Base-by-base conservation (phyloP, 1,139 yeast genomes). In the Saccharomyces pastorianus region DNA sequence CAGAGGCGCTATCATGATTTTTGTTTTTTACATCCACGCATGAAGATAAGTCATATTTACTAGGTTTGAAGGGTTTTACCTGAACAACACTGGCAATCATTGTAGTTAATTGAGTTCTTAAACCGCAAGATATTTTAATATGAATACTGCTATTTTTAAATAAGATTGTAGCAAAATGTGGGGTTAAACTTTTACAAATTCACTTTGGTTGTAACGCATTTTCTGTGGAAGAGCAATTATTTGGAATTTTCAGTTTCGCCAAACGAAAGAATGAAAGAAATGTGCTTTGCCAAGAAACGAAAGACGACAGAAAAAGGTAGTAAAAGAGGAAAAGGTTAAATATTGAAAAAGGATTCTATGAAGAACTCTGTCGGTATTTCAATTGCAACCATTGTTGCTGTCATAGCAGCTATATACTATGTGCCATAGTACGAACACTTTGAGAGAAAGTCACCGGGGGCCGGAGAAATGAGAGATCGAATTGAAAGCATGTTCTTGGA, bases 401-500 rank as follows among this genome's bases (percentile, higher is more conserved):
- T 38, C 23, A 17, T 38, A 38, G 44, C 44, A 20, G 17, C 11
- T 9, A 6, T 13, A 9, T 38, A 38, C 11, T 38, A 17, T 17
- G 44, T 38, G 44, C 44, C 44, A 38, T 17, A 25, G 44, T 14
- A 38, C 25, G 13, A 20, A 9, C 17, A 8, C 9, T 38, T 17
- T 8, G n/a, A 20, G 17, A 11, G 13, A 13, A 38, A 17, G 44
- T 11, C 44, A 17, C 11, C 9, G 44, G n/a, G 13, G 2, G 25
- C 44, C 13, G 23, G 13, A 38, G 44, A 38, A 9, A n/a, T 51
- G 58, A 28, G 49, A 47, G 9, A 17, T 17, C 53, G 55, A 14
- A 62, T 69, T 20, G 72, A 68, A 53, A 23, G 34, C 2, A 90
- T 83, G 6, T 88, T 91, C 66, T 73, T 83, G 58, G 84, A 83